Conservation (phyloP, 306 rosid species). For the Cucurbita maxima region DNA sequence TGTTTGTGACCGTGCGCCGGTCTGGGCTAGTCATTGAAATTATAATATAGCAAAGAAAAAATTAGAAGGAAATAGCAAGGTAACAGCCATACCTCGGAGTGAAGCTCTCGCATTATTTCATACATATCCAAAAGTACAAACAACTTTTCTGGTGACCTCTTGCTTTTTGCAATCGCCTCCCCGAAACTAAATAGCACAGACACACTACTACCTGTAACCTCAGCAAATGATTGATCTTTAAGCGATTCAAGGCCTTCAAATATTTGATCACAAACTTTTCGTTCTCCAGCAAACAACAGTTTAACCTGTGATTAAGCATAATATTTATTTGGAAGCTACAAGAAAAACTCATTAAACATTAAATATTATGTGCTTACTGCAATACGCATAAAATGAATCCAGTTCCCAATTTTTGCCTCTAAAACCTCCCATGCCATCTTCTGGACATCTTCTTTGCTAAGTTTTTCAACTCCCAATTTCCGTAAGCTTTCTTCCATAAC, state of each 20-base stretch:
- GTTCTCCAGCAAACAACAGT: constrained; percentile 87
- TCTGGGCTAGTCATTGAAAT: not conserved
- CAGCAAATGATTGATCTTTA: constrained; percentile 79
- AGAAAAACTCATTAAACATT: not conserved
- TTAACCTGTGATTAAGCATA: constrained; percentile 50
- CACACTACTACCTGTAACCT: constrained; percentile 83
- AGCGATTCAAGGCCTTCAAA: constrained; percentile 81
- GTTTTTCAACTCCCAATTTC: constrained; percentile 90
- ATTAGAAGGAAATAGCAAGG: not conserved
- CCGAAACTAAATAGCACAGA: constrained; percentile 83
- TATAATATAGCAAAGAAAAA: not conserved
- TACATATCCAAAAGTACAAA: constrained; percentile 95
- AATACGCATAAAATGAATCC: constrained; percentile 99
- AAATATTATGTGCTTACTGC: constrained; percentile 41
- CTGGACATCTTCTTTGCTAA: constrained; percentile 91
- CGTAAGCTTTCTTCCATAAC: constrained; percentile 87
- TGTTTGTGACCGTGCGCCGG: not conserved
- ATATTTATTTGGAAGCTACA: not conserved
- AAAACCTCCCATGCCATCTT: constrained; percentile 94
- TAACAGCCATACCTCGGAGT: constrained; percentile 52
- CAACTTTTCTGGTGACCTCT: constrained; percentile 91
- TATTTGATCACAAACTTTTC: constrained; percentile 79
- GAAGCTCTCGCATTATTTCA: constrained; percentile 95
- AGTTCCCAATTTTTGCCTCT: constrained; percentile 97
- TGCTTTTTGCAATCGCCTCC: constrained; percentile 92